Percentiles rank a stretch among this genome's conserved stretches.
Conservation (phyloP, 2,329 filamentous ascomycete genomes). For the Cryphonectria naterciae region DNA sequence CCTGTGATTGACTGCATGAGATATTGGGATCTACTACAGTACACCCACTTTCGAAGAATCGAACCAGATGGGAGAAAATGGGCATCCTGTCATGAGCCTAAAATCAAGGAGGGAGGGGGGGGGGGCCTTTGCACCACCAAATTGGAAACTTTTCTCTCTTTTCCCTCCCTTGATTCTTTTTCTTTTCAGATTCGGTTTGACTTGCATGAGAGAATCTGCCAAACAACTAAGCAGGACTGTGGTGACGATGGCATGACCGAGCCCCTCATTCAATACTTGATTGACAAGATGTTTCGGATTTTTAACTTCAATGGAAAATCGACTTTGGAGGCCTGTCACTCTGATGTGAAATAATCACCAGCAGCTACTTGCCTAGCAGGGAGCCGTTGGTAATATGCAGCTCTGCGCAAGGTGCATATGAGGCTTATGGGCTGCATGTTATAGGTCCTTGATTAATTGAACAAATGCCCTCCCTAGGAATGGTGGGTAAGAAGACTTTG, state of each 20-base stretch:
- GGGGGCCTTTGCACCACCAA: no score
- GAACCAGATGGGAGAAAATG: not conserved
- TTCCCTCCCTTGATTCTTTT: no score
- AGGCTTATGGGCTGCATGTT: not conserved
- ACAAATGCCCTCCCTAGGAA: not conserved
- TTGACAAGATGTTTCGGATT: not conserved
- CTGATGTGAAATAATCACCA: not conserved
- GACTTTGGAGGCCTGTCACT: not conserved
- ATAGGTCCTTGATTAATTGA: not conserved
- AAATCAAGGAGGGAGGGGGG: no score
- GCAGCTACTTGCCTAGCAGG: not conserved
- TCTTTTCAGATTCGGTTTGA: not conserved
- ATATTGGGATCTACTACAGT: not conserved
- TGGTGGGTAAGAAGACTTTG: no score
- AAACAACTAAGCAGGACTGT: not conserved
- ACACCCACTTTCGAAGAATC: not conserved
- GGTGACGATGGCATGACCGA: not conserved
- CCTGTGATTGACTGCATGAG: not conserved
- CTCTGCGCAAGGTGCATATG: not conserved
- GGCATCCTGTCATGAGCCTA: not conserved
- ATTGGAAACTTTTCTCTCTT: no score
- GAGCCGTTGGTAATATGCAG: not conserved
- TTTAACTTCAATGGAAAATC: not conserved
- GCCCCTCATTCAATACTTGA: not conserved
- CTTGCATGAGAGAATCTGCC: not conserved